Evolutionary conservation across 257 asterid genomes (phyloP).

Genomic region (Schizonepeta tenuifolia): DNA sequence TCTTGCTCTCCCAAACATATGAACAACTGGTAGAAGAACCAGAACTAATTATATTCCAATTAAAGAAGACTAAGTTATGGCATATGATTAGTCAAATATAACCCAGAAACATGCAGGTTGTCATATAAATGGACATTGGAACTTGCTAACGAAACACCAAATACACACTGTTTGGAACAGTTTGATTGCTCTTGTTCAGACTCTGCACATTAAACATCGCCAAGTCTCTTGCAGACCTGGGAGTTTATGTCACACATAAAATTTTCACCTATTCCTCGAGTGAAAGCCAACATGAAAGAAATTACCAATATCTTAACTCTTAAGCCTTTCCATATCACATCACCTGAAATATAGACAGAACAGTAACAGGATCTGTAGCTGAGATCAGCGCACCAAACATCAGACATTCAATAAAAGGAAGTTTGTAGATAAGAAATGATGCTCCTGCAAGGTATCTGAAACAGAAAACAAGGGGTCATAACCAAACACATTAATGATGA

Average conservation of each 20-base stretch:
- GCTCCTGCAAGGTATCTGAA: constrained; percentile 92
- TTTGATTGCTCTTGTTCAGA: constrained; percentile 20
- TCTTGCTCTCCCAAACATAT: constrained; percentile 11
- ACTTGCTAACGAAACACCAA: constrained; percentile 2
- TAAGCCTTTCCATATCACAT: constrained; percentile 26
- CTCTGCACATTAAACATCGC: constrained; percentile 22
- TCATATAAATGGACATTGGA: not conserved
- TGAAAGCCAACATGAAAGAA: constrained; percentile 15
- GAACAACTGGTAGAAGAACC: not conserved
- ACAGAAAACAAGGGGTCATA: constrained; percentile 28
- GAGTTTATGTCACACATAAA: constrained; percentile 14
- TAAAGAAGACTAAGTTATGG: constrained; percentile 10
- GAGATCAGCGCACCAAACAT: constrained; percentile 99
- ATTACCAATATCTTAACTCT: constrained; percentile 18
- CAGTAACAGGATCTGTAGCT: constrained; percentile 98
- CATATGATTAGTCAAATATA: constrained; percentile 13
- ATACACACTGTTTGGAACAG: constrained; percentile 11
- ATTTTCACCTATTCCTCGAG: constrained; percentile 22
- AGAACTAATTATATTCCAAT: constrained; percentile 3
- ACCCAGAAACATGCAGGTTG: constrained; percentile 6
- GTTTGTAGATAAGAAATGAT: constrained; percentile 79
- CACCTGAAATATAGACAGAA: constrained; percentile 97
- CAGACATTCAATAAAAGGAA: constrained; percentile 95
- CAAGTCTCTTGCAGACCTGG: constrained; percentile 9
- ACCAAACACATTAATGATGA: constrained; percentile 8